Conservation (phyloP, 2,329 filamentous ascomycete genomes). For the Cercospora sojina region DNA sequence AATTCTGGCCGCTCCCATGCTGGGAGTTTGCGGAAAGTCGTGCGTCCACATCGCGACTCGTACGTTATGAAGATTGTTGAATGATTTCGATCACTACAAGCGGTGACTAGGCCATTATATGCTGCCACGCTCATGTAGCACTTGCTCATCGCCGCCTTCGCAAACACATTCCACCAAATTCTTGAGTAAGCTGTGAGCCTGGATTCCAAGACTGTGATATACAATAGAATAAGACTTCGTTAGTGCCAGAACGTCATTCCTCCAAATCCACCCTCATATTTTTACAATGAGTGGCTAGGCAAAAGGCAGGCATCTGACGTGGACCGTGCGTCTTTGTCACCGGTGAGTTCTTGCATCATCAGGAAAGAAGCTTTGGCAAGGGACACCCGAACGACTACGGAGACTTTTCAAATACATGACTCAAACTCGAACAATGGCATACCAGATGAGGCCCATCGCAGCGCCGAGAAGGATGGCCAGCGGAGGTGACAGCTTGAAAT, state of each 20-base stretch:
- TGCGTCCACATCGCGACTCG: neutral
- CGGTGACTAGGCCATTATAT: neutral
- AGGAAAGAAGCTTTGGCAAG: neutral
- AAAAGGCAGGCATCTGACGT: neutral
- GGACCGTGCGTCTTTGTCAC: neutral
- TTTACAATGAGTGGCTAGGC: neutral
- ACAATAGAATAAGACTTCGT: neutral
- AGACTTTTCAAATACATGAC: neutral
- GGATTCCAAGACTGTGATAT: neutral
- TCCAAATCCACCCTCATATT: neutral
- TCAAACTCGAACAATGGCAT: slow-evolving; percentile 29
- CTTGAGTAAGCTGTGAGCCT: neutral
- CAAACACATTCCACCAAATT: neutral
- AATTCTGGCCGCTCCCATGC: neutral
- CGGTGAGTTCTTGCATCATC: neutral
- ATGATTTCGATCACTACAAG: neutral
- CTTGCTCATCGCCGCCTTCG: neutral
- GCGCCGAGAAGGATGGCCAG: slow-evolving; percentile 44
- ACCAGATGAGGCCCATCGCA: slow-evolving; percentile 43
- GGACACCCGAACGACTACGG: neutral
- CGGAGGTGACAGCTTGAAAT: slow-evolving; percentile 44
- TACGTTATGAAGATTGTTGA: neutral
- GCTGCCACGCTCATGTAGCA: neutral
- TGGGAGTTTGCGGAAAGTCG: neutral
- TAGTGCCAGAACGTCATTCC: neutral